Conservation (phyloP, 495 filamentous ascomycete species). For the Astrocystis sublimbata region DNA sequence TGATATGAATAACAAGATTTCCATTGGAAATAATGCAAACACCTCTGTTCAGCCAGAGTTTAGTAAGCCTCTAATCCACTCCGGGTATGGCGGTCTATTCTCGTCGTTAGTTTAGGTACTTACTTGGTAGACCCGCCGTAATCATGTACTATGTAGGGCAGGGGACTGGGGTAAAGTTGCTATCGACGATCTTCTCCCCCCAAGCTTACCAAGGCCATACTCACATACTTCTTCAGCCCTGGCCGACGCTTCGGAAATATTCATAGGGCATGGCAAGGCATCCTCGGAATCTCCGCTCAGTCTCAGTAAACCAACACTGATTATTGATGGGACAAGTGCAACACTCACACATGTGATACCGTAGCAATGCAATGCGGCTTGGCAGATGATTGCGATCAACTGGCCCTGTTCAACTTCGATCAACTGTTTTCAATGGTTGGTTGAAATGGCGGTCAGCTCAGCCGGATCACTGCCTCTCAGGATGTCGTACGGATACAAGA, state of each 20-base stretch:
- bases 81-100: not conserved
- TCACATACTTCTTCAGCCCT: no score
- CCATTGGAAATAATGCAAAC: not conserved
- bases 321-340: not conserved
- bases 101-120: no score
- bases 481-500: not conserved
- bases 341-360: not conserved
- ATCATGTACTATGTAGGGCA: not conserved
- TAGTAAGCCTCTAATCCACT: slow-evolving; percentile 4
- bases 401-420: not conserved
- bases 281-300: not conserved
- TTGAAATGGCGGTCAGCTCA: not conserved
- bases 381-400: no score
- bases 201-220: not conserved
- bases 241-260: no score
- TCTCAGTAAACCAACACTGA: not conserved
- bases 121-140: not conserved
- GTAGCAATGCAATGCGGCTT: not conserved
- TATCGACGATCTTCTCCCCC: not conserved
- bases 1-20: not conserved
- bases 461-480: not conserved
- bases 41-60: not conserved
- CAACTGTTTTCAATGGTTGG: not conserved
- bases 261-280: not conserved
- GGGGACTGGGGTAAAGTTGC: not conserved